Conservation (phyloP, 1,284 basidiomycete genomes). For the Cutaneotrichosporon arboriforme region DNA sequence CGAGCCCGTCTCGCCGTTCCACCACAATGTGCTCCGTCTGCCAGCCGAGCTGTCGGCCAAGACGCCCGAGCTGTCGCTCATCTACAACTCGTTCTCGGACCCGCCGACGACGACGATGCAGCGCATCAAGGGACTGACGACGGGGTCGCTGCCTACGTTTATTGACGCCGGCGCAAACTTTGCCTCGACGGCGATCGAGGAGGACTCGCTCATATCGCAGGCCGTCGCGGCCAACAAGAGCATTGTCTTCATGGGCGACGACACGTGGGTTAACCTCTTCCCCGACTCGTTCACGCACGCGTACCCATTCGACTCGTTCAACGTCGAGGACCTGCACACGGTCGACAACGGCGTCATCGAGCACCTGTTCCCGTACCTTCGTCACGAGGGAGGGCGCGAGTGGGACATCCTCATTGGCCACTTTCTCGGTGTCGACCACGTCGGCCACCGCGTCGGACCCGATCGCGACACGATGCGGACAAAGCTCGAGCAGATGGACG, state of each 20-base stretch:
- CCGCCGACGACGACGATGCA: constrained; percentile 95
- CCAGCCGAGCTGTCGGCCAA: constrained; percentile 63
- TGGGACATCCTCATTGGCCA: constrained; percentile 90
- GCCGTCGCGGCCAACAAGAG: constrained; percentile 47
- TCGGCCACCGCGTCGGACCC: constrained; percentile 89
- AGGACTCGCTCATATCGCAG: constrained; percentile 74
- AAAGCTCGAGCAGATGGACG: constrained; percentile 83
- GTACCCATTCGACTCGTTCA: constrained; percentile 91
- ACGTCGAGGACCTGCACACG: constrained; percentile 94
- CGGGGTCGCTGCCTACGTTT: constrained; percentile 93
- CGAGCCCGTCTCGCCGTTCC: constrained; percentile 61
- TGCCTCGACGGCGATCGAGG: constrained; percentile 73
- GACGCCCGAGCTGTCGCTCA: constrained; percentile 66
- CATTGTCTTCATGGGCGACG: constrained; percentile 81
- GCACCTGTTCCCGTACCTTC: constrained; percentile 75
- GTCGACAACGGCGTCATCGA: constrained; percentile 85
- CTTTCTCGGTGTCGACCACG: constrained; percentile 96
- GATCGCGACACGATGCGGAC: constrained; percentile 77
- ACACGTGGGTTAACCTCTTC: constrained; percentile 91
- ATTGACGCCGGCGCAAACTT: constrained; percentile 91
- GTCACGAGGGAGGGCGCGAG: constrained; percentile 41
- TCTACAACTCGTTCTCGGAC: constrained; percentile 86
- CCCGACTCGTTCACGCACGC: constrained; percentile 69
- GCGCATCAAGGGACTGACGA: constrained; percentile 89
- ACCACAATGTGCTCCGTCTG: constrained; percentile 76